These are phyloP conservation scores for Myotisia sp. DNA, from an alignment of 2,329 filamentous ascomycete genomes.

Conservation along the genomic window DNA sequence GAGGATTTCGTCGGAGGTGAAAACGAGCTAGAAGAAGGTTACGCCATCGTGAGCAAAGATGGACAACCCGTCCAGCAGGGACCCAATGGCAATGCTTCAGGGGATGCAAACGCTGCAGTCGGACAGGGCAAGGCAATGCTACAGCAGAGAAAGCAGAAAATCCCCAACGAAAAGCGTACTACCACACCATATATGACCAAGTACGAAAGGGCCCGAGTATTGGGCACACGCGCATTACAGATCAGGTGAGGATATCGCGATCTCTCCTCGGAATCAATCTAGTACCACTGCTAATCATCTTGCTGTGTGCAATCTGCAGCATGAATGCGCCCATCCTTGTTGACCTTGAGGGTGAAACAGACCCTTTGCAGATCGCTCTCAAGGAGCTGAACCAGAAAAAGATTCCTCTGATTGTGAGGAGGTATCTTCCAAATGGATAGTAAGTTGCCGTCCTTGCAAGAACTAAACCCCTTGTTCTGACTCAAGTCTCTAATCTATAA, in stretches of 20 bases:
- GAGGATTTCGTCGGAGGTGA: conserved; percentile 45
- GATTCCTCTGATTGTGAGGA: conserved; percentile 85
- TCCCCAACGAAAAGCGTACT: conserved; percentile 70
- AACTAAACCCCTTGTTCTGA: too few relatives aligned
- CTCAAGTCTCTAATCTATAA: too few relatives aligned
- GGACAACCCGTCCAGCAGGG: conserved; percentile 30
- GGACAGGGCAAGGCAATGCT: conserved; percentile 40
- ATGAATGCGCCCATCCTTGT: conserved; percentile 97
- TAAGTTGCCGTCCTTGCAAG: conserved; percentile 42
- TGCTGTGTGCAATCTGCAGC: conserved; percentile 40
- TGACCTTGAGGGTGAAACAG: conserved; percentile 92
- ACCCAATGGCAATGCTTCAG: conserved; percentile 30
- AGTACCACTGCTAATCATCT: background rate
- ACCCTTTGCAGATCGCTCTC: conserved; percentile 91
- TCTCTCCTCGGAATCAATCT: background rate
- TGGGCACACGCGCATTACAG: conserved; percentile 85
- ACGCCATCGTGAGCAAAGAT: conserved; percentile 40
- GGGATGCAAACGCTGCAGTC: conserved; percentile 37
- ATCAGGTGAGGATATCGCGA: conserved; percentile 86
- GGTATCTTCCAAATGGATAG: conserved; percentile 94
- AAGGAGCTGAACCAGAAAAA: conserved; percentile 98
- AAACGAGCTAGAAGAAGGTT: conserved; percentile 39
- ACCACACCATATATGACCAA: conserved; percentile 99
- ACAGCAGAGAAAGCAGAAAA: conserved; percentile 62
- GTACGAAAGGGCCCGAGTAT: conserved; percentile 85